Percentiles rank a stretch among this genome's conserved stretches.
phyloP scores from a whole-genome alignment of 495 filamentous ascomycete species.

The Aspergillus kassunensis region DNA sequence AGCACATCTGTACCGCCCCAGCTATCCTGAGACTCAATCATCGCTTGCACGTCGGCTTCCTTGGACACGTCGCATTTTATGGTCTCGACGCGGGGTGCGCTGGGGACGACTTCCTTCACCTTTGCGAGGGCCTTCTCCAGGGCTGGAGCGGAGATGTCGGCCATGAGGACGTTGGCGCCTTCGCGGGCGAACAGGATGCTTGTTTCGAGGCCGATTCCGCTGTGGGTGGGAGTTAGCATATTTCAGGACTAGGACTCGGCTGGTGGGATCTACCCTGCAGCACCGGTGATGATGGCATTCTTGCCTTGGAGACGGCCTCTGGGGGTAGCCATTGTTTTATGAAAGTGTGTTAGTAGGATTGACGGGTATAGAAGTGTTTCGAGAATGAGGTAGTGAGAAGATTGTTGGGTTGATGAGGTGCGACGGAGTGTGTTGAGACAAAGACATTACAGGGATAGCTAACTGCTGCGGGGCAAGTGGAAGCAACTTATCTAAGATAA shows the following conservation, averaged over 20 bases:
- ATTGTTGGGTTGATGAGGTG: neutral
- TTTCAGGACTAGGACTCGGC: neutral
- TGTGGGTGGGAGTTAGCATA: constrained; percentile 27
- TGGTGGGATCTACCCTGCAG: constrained; percentile 66
- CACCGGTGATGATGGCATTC: constrained; percentile 87
- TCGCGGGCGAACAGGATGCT: constrained; percentile 87
- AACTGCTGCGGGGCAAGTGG: neutral
- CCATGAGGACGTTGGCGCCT: constrained; percentile 81
- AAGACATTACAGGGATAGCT: neutral
- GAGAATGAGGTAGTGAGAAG: neutral
- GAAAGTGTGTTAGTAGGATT: neutral
- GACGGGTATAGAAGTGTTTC: neutral
- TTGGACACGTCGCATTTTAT: constrained; percentile 56
- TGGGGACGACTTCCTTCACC: constrained; percentile 65
- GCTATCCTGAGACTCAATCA: constrained; percentile 65
- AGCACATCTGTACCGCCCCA: constrained; percentile 95
- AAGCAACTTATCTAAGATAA: constrained; percentile 8
- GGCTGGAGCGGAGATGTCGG: constrained; percentile 73
- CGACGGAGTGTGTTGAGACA: no score
- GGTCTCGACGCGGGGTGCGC: constrained; percentile 37
- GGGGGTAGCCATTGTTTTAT: neutral
- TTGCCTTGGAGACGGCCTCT: constrained; percentile 71
- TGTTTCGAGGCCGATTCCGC: constrained; percentile 95
- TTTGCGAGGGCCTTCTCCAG: constrained; percentile 67
- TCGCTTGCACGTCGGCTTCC: constrained; percentile 66